phyloP scores from a whole-genome alignment of 768 basidiomycete species.

The Cyclocybe cylindracea region DNA sequence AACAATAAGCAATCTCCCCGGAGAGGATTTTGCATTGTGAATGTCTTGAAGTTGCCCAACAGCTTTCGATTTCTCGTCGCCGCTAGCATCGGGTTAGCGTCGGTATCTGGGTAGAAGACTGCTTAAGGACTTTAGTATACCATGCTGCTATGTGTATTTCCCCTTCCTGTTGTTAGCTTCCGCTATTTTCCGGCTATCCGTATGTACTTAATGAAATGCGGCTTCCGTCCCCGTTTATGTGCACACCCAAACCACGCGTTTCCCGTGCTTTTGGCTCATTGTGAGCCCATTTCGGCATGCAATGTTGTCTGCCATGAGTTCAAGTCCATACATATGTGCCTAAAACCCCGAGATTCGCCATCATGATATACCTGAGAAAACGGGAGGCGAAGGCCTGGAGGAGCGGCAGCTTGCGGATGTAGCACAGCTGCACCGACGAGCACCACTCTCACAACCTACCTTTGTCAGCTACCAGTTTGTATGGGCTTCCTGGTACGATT shows the following conservation, averaged over 20 bases:
- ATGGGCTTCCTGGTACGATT: conserved; percentile 17
- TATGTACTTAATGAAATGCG: no score
- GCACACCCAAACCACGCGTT: neutral
- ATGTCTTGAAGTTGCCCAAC: no score
- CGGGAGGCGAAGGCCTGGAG: conserved; percentile 17
- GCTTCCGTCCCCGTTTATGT: neutral
- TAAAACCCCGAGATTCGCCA: conserved; percentile 17
- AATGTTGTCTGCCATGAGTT: conserved; percentile 9
- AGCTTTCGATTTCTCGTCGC: no score
- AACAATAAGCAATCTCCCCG: no score
- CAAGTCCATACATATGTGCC: conserved; percentile 17
- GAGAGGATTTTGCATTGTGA: no score
- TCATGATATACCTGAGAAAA: conserved; percentile 26
- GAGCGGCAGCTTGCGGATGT: conserved; percentile 16
- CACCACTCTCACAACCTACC: conserved; percentile 17
- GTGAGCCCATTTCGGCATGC: conserved; percentile 11
- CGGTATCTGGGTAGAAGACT: no score
- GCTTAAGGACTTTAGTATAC: no score
- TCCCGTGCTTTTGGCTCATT: conserved; percentile 3
- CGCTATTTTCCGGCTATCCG: no score
- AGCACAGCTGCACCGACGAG: conserved; percentile 15
- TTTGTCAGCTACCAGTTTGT: conserved; percentile 9
- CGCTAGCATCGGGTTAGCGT: no score
- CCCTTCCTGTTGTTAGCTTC: no score
- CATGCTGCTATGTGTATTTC: no score